Evolutionary conservation across 2,329 filamentous ascomycete genomes (phyloP), one percentile per base, ranked within the genome.

Genomic region (Trichoderma oligosporum): DNA sequence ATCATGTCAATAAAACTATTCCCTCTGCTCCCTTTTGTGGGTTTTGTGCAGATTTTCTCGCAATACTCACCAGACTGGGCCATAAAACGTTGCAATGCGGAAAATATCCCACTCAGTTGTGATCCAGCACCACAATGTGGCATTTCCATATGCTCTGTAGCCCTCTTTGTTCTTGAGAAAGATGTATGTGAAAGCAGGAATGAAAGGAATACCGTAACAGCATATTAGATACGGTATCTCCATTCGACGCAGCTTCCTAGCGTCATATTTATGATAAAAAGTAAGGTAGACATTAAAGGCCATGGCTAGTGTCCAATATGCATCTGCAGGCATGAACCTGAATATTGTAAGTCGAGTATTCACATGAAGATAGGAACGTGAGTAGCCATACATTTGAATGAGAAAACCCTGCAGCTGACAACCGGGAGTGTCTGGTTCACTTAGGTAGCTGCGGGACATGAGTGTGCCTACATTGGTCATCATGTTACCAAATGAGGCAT

Each of bases 71-170:
- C 86, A 89, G 57, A 88, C 79, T 5, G 86, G 86, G 0, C 76
- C 85, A 65, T 94, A 95, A 68, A 92, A 93, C 25, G 84, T 81
- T 3, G 82, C 82, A 57, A 94, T 84, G 36, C 89, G 85, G 70
- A 89, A 82, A 58, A 85, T 80, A 56, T 89, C 86, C 81, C 86
- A 91, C 4, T 82, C 72, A 2, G 74, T 67, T 2, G 79, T 74
- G 16, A 94, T 78, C 89, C 89, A 94, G 68, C 90, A 95, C 90
- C 89, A 95, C 20, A 94, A 72, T 1, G 81, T 83, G 25, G 89
- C 89, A 63, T 88, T 79, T 1, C 89, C 89, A 67, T 92, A 91
- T 52, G 93, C 80, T 3, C 77, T 80, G 16, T 64, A 56, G 4
- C 82, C 82, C 22, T 76, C 72, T 0, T 68, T 64, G 45, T 78